Conservation (phyloP, 2,329 filamentous ascomycete genomes). For the Beauveria rudraprayagi region DNA sequence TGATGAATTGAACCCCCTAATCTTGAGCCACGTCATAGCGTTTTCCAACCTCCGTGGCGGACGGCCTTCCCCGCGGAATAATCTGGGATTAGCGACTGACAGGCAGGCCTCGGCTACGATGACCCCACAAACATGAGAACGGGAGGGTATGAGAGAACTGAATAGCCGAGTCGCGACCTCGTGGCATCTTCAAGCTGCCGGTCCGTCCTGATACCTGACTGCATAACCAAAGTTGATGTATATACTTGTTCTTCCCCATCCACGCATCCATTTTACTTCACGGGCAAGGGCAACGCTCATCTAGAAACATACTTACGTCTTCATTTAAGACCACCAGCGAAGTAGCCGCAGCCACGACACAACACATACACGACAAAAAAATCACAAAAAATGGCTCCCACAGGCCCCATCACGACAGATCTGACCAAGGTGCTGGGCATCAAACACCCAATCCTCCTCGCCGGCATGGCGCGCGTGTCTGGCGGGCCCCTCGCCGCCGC, state of each 20-base stretch:
- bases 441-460: slow-evolving; percentile 81
- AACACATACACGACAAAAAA: neutral
- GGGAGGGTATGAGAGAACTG: neutral
- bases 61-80: neutral
- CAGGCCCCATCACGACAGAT: slow-evolving; percentile 61
- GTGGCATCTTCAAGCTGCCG: neutral
- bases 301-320: neutral
- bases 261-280: no score
- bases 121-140: slow-evolving; percentile 2
- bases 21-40: neutral
- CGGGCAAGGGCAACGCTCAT: neutral
- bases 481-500: slow-evolving; percentile 75
- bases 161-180: neutral
- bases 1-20: neutral
- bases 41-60: neutral
- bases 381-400: slow-evolving; percentile 4
- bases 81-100: neutral
- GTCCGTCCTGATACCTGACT: neutral
- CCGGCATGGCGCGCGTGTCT: slow-evolving; percentile 86
- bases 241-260: no score
- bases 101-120: neutral
- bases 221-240: no score
- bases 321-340: neutral
- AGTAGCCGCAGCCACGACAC: neutral
- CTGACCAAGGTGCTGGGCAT: slow-evolving; percentile 74